phyloP scores from a whole-genome alignment of 352 stramenopile genomes.

The Pythium oligandrum region DNA sequence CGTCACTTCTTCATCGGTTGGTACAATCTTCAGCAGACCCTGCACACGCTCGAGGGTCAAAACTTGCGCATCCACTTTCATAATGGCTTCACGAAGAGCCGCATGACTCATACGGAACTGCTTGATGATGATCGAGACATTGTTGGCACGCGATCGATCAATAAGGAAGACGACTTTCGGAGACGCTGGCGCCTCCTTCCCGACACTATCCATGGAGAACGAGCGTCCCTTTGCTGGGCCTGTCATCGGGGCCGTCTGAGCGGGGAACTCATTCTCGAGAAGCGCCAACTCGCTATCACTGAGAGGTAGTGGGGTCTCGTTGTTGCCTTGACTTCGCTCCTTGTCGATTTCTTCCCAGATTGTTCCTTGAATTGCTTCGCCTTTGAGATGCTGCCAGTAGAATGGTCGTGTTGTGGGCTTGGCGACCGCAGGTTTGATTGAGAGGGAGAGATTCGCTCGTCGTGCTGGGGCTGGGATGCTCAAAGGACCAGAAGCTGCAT shows the following conservation, averaged over 20 bases:
- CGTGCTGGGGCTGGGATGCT: conserved; percentile 18
- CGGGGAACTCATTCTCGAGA: conserved; percentile 61
- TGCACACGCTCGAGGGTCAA: conserved; percentile 80
- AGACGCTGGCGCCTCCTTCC: conserved; percentile 29
- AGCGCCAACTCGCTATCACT: conserved; percentile 41
- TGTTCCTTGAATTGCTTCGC: conserved; percentile 57
- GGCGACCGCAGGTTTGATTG: conserved; percentile 46
- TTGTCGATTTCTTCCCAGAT: conserved; percentile 77
- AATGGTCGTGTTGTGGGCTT: conserved; percentile 64
- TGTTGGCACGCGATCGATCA: conserved; percentile 66
- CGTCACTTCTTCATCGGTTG: conserved; percentile 82
- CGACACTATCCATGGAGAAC: conserved; percentile 32
- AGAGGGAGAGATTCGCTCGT: conserved; percentile 45
- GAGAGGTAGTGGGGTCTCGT: conserved; percentile 39
- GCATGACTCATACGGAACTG: conserved; percentile 91
- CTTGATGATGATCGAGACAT: conserved; percentile 96
- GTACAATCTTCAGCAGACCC: conserved; percentile 83
- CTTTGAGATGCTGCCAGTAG: conserved; percentile 72
- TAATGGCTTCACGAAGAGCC: conserved; percentile 72
- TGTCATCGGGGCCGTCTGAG: conserved; percentile 44
- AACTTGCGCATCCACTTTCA: conserved; percentile 75
- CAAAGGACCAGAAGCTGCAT: no score
- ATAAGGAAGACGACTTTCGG: conserved; percentile 73
- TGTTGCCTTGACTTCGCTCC: conserved; percentile 47
- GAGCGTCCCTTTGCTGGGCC: conserved; percentile 33